These are phyloP conservation scores for Ramularia collo-cygni DNA, from an alignment of 2,329 filamentous ascomycete genomes.

Conservation along the genomic window DNA sequence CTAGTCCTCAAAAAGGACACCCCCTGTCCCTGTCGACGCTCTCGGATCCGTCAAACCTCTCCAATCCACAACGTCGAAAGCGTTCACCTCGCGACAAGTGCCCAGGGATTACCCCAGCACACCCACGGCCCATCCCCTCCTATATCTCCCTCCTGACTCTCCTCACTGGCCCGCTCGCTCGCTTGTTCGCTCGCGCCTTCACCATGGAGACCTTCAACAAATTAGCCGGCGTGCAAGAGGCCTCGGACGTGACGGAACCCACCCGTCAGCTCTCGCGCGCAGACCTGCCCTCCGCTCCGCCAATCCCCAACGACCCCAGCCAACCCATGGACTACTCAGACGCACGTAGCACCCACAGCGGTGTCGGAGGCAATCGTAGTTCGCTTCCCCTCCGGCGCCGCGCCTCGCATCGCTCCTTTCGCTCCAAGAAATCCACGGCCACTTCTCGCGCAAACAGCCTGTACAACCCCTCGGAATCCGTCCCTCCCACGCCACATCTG, in stretches of 20 bases:
- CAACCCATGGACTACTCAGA: slow-evolving; percentile 10
- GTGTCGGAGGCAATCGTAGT: slow-evolving; percentile 17
- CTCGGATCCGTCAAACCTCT: too few species aligned
- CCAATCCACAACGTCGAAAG: too few species aligned
- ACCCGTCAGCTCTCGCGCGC: slow-evolving; percentile 12
- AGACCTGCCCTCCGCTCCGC: slow-evolving; percentile 18
- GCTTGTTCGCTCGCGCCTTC: too few species aligned
- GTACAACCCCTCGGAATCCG: slow-evolving; percentile 5
- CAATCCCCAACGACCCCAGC: slow-evolving; percentile 17
- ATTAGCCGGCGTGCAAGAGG: slow-evolving; percentile 29
- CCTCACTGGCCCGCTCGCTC: too few species aligned
- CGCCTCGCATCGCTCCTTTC: slow-evolving; percentile 23
- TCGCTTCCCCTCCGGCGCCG: slow-evolving; percentile 29
- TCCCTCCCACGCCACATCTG: slow-evolving; percentile 9
- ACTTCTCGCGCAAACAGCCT: slow-evolving; percentile 3
- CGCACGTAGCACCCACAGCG: slow-evolving; percentile 4
- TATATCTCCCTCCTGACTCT: too few species aligned
- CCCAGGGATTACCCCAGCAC: too few species aligned
- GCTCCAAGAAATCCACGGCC: slow-evolving; percentile 9
- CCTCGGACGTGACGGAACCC: slow-evolving; percentile 17
- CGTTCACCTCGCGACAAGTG: too few species aligned
- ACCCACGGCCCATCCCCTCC: too few species aligned
- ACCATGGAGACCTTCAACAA: slow-evolving; percentile 31
- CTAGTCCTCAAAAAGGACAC: too few species aligned
- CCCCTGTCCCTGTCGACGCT: too few species aligned